Conservation (phyloP, 2,329 filamentous ascomycete genomes). For the Aspergillus versicolor region DNA sequence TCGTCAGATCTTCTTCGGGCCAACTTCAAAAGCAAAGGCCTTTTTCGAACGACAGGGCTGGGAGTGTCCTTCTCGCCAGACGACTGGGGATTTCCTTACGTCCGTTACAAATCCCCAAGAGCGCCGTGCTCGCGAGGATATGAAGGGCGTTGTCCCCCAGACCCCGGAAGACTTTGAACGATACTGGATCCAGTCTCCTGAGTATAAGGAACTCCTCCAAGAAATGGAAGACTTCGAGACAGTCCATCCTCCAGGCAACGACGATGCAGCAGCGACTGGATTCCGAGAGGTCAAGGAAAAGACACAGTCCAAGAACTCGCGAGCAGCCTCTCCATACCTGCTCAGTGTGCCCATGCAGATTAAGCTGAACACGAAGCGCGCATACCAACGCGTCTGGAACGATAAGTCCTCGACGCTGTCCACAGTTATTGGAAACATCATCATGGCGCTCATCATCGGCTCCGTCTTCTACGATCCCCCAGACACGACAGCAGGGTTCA, state of each 20-base stretch:
- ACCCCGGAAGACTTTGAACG: slow-evolving; percentile 66
- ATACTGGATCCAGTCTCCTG: slow-evolving; percentile 54
- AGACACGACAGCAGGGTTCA: slow-evolving; percentile 66
- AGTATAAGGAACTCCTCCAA: slow-evolving; percentile 40
- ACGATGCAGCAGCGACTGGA: slow-evolving; percentile 26
- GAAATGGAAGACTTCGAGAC: slow-evolving; percentile 43
- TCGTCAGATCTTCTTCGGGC: slow-evolving; percentile 71
- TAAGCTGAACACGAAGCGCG: slow-evolving; percentile 73
- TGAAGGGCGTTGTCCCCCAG: slow-evolving; percentile 61
- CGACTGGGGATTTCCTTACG: slow-evolving; percentile 67
- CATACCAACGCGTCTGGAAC: slow-evolving; percentile 70
- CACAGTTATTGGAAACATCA: slow-evolving; percentile 62
- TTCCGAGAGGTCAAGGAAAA: slow-evolving; percentile 37
- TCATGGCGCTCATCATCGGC: slow-evolving; percentile 73
- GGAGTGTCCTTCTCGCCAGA: slow-evolving; percentile 64
- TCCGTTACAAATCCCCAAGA: slow-evolving; percentile 64
- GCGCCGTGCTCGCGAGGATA: slow-evolving; percentile 54
- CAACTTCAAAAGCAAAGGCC: slow-evolving; percentile 54
- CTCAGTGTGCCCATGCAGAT: slow-evolving; percentile 72
- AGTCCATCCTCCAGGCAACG: slow-evolving; percentile 23
- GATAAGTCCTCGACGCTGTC: slow-evolving; percentile 72
- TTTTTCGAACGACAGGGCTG: slow-evolving; percentile 71
- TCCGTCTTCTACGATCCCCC: slow-evolving; percentile 77
- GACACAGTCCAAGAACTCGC: slow-evolving; percentile 35
- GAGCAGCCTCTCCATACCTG: slow-evolving; percentile 68